Evolutionary conservation across 208 protist genomes (phyloP), one percentile per base, ranked within the genome.

Genomic region (Angomonas desouzai): DNA sequence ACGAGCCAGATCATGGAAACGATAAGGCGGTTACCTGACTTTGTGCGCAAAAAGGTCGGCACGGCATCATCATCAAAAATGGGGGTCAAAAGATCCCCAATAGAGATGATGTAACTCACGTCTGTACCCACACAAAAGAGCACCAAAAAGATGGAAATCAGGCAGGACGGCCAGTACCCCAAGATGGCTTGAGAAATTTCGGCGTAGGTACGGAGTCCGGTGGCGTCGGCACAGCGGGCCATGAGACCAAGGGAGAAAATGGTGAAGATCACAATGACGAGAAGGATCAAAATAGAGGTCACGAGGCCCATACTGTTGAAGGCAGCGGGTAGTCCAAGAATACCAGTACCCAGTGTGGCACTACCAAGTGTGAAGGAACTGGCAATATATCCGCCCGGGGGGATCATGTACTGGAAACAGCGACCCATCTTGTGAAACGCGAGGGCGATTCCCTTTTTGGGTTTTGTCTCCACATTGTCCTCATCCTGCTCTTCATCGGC

Each of bases 71-170:
- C 45, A 28, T 82, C 71, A 0, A 87, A 34, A 38, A 89, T 74
- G 27, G 85, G 62, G n/a, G 40, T 67, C 1, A 92, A 38, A 18
- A 91, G 62, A 58, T 92, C 74, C 18, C 78, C 79, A n/a, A 91
- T 62, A 0, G 78, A 80, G 33, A 89, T 89, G n/a, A 88, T 53
- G 62, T 90, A 94, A 10, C 78, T 83, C n/a, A 94, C 77, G 36
- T 77, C 74, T 0, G 49, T 75, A 33, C 89, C 84, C 13, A 88
- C 59, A 60, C 72, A 78, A 40, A 81, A 59, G 43, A 88, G 1
- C 3, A 62, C 58, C 2, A 62, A 38, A 34, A 62, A 62, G 45
- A 69, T 36, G 16, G 55, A 62, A 16, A 69, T 69, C 30, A 68
- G 25, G 7, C 49, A n/a, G 27, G 63, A 68, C 11, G 55, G 55